phyloP scores from a whole-genome alignment of 2,329 filamentous ascomycete genomes.

The Venturia oleaginea region DNA sequence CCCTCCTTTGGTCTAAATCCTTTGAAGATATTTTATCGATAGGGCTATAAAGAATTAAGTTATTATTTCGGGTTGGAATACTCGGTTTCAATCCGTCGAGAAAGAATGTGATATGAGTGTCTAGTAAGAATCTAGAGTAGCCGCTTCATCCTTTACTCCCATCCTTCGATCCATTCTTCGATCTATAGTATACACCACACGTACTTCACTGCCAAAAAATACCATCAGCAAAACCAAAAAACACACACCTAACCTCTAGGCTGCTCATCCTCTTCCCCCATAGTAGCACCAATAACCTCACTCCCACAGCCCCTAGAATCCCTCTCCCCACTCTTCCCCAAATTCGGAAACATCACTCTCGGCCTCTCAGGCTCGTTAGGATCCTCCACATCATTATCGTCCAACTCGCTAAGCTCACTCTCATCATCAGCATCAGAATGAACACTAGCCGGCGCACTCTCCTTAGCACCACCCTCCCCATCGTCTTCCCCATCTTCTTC shows the following conservation, averaged over 20 bases:
- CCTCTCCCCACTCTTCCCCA: neutral
- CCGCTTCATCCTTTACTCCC: too few species aligned
- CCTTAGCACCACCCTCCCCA: conserved; percentile 20
- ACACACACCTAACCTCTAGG: neutral
- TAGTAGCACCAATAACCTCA: neutral
- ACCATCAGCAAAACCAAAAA: too few species aligned
- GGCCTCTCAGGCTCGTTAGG: neutral
- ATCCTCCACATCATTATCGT: conserved; percentile 25
- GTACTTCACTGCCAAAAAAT: too few species aligned
- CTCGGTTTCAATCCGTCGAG: too few species aligned
- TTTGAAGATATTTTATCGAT: too few species aligned
- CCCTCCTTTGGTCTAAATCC: too few species aligned
- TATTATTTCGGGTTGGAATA: too few species aligned
- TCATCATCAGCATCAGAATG: conserved; percentile 38
- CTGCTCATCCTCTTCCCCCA: conserved; percentile 3
- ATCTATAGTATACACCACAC: too few species aligned
- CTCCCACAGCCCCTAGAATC: neutral
- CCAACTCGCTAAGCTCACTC: conserved; percentile 15
- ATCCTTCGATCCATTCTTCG: too few species aligned
- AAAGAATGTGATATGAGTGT: too few species aligned
- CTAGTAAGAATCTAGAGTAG: too few species aligned
- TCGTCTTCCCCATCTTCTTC: conserved; percentile 15
- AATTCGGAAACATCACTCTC: neutral
- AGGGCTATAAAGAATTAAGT: too few species aligned
- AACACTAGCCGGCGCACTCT: conserved; percentile 47